Base-by-base conservation (phyloP, 176 grass and related monocot species). In the Phyllostachys edulis region DNA sequence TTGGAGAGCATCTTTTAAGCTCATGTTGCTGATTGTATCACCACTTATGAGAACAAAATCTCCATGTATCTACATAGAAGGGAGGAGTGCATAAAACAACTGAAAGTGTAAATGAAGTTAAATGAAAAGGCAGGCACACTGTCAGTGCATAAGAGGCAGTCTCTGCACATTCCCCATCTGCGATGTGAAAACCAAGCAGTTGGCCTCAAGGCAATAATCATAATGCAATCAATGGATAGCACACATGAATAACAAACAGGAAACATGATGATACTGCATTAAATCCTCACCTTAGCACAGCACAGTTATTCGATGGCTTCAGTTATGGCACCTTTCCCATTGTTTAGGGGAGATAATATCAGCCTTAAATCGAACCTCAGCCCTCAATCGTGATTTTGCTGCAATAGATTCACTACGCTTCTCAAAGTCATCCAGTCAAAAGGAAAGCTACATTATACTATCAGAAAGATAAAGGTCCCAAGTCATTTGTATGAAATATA, bases 31-130 rank as follows among this genome's bases (percentile, higher is more conserved):
- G 88, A 99, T 74, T 63, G 96, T 99, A 86, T 96, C 91, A 49
- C 96, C 96, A 67, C 91, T 94, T 81, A 99, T 89, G 40, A 99
- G 96, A 89, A 99, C 24, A 42, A 99, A 99, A 86, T 96, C 96
- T 16, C 93, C 96, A 83, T 52, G 85, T 87, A 99, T 92, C 96
- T 99, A 80, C 82, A 93, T 26, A 64, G 51, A 91, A 71, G 20
- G 59, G 80, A 70, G 7, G 18, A 67, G 46, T 21, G 12, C 10
- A 76, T 84, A 12, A 90, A 64, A 72, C 45, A 73, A 60, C 26
- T 82, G 72, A 41, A 66, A 65, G 36, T 45, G 67, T 67, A n/a
- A 67, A 68, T 61, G 27, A n/a, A 76, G 17, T 9, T 71, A 47
- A 26, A 29, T n/a, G 2, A 79, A 79, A 59, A 50, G 67, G 20